Conservation (phyloP, 2,329 filamentous ascomycete species). For the Purpureocillium takamizusanense region DNA sequence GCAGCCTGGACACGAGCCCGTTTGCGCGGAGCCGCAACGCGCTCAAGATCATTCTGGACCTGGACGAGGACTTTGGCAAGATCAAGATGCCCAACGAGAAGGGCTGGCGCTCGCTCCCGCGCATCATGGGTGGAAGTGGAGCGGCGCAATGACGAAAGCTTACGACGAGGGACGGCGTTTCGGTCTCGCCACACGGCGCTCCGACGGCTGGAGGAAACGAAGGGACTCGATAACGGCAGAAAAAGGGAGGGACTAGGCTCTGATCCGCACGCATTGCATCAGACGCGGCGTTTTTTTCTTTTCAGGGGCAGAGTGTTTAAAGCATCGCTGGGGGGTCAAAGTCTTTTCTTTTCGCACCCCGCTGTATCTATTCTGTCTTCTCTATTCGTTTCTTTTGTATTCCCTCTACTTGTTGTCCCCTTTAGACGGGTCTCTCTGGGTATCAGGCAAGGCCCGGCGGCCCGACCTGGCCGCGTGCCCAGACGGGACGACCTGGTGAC, state of each 20-base stretch:
- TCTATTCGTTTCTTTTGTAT: background rate
- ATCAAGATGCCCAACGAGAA: conserved; percentile 49
- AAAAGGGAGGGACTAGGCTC: background rate
- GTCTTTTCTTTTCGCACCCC: background rate
- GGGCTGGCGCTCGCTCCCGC: conserved; percentile 44
- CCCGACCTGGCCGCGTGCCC: too few relatives aligned
- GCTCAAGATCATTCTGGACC: conserved; percentile 87
- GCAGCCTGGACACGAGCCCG: conserved; percentile 33
- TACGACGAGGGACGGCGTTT: background rate
- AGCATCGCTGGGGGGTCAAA: conserved; percentile 3
- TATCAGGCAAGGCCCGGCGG: too few relatives aligned
- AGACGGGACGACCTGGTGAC: too few relatives aligned
- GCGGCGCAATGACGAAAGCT: conserved; percentile 7
- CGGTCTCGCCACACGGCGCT: too few relatives aligned
- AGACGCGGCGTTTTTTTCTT: conserved; percentile 11
- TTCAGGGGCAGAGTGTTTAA: background rate
- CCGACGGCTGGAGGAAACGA: background rate
- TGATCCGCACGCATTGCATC: conserved; percentile 6
- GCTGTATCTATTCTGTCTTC: background rate
- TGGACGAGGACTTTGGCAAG: conserved; percentile 87
- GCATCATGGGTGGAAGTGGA: conserved; percentile 34
- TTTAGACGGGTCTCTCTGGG: too few relatives aligned
- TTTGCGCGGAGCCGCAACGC: conserved; percentile 70
- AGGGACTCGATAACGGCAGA: background rate
- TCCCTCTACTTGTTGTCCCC: background rate